These are phyloP conservation scores for Boechera retrofracta DNA, from an alignment of 345 rosid species.

Conservation along the genomic window DNA sequence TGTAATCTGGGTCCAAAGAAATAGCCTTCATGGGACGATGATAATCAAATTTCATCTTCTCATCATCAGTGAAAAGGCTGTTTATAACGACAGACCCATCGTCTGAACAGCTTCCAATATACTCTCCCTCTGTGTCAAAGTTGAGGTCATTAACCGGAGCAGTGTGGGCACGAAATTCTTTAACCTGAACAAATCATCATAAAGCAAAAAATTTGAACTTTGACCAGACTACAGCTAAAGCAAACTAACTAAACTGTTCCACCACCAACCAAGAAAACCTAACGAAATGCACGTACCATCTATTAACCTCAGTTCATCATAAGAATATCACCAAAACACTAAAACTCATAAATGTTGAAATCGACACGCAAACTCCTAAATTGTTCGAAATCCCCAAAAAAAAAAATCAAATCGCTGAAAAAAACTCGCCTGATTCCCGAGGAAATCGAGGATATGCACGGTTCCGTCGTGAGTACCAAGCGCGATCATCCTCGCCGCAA, in stretches of 20 bases:
- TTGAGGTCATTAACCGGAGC: slow-evolving; percentile 94
- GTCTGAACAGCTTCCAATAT: slow-evolving; percentile 96
- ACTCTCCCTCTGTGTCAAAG: slow-evolving; percentile 93
- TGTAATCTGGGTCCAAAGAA: slow-evolving; percentile 89
- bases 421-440: slow-evolving; percentile 81
- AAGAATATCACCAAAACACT: neutral
- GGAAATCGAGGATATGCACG: slow-evolving; percentile 93
- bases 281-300: slow-evolving; percentile 3
- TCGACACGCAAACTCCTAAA: neutral
- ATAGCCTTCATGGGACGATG: slow-evolving; percentile 99
- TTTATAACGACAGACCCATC: slow-evolving; percentile 92
- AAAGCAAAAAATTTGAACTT: neutral
- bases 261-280: neutral
- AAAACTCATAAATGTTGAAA: neutral
- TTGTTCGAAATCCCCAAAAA: neutral
- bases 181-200: slow-evolving; percentile 61
- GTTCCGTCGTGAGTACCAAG: slow-evolving; percentile 91
- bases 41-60: slow-evolving; percentile 86
- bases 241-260: slow-evolving; percentile 16
- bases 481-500: slow-evolving; percentile 96
- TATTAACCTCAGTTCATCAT: slow-evolving; percentile 6
- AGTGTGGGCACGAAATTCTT: slow-evolving; percentile 74
- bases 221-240: slow-evolving; percentile 23
- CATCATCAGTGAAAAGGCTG: slow-evolving; percentile 91
- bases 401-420: neutral